These are phyloP conservation scores for Syncephalastrum sp. DNA, from an alignment of 371 early-diverging fungal species.

Conservation along the genomic window DNA sequence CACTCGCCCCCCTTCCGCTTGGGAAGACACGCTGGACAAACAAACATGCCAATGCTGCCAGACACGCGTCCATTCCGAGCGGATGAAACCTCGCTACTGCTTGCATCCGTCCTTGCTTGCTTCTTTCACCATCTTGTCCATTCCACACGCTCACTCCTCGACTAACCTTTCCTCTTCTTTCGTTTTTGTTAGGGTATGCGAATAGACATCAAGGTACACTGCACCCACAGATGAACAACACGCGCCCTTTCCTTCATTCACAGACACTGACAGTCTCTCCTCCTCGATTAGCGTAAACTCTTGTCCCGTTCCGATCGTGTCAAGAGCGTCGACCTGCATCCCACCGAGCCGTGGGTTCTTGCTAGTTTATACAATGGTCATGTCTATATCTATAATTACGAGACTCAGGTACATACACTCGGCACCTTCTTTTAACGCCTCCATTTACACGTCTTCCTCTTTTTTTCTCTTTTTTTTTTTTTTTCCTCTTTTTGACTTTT, in stretches of 20 bases:
- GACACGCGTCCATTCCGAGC: no score
- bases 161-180: background rate
- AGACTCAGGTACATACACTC: constrained; percentile 77
- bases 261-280: constrained; percentile 2
- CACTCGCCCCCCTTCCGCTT: no score
- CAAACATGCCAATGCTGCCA: no score
- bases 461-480: no score
- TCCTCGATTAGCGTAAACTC: constrained; percentile 58
- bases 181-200: constrained; percentile 55
- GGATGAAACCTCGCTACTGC: no score
- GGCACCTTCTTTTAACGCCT: background rate
- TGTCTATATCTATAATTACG: constrained; percentile 98
- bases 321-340: constrained; percentile 98
- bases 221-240: background rate
- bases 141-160: no score
- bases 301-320: constrained; percentile 93
- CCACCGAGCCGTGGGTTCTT: constrained; percentile 98
- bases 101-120: no score
- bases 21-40: no score
- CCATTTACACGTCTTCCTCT: background rate
- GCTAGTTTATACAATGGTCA: constrained; percentile 97
- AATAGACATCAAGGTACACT: constrained; percentile 61
- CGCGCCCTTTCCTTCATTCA: background rate
- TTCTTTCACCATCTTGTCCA: no score
- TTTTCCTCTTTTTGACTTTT: background rate